Evolutionary conservation across 2,329 filamentous ascomycete genomes (phyloP).

Genomic region (Xylariales sp.): DNA sequence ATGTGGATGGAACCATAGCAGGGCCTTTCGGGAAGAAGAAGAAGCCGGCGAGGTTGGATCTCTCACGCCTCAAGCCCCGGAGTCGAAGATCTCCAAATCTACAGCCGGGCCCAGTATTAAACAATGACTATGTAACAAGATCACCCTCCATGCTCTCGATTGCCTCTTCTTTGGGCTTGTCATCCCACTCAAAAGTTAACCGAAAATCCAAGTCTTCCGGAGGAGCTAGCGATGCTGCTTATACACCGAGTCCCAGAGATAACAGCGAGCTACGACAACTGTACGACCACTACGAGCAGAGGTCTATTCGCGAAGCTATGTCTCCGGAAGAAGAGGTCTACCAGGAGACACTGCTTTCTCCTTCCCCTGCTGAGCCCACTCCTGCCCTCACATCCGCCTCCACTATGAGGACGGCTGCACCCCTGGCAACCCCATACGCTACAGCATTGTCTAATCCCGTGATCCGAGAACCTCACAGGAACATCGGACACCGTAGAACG

Average conservation of each 20-base stretch:
- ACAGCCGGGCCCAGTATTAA: conserved; percentile 25
- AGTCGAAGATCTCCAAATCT: conserved; percentile 27
- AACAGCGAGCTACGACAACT: conserved; percentile 46
- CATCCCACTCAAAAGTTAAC: too few species aligned
- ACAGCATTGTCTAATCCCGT: conserved; percentile 16
- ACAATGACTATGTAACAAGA: conserved; percentile 30
- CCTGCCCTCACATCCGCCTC: conserved; percentile 13
- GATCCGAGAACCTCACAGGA: conserved; percentile 10
- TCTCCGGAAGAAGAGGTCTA: conserved; percentile 15
- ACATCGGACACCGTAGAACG: conserved; percentile 18
- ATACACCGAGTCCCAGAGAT: too few species aligned
- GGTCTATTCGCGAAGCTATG: conserved; percentile 39
- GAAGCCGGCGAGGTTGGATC: conserved; percentile 44
- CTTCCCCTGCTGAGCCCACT: conserved; percentile 1
- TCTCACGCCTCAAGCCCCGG: conserved; percentile 37
- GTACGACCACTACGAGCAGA: conserved; percentile 56
- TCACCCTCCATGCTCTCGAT: conserved; percentile 44
- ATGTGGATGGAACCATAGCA: conserved; percentile 33
- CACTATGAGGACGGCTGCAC: too few species aligned
- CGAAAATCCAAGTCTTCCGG: too few species aligned
- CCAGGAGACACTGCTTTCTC: conserved; percentile 4
- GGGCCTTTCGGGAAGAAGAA: conserved; percentile 34
- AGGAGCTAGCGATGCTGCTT: too few species aligned
- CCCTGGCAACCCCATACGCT: conserved; percentile 12
- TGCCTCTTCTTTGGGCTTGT: too few species aligned